Evolutionary conservation across 306 rosid genomes (phyloP).

Genomic region (Pyrus pyrifolia): DNA sequence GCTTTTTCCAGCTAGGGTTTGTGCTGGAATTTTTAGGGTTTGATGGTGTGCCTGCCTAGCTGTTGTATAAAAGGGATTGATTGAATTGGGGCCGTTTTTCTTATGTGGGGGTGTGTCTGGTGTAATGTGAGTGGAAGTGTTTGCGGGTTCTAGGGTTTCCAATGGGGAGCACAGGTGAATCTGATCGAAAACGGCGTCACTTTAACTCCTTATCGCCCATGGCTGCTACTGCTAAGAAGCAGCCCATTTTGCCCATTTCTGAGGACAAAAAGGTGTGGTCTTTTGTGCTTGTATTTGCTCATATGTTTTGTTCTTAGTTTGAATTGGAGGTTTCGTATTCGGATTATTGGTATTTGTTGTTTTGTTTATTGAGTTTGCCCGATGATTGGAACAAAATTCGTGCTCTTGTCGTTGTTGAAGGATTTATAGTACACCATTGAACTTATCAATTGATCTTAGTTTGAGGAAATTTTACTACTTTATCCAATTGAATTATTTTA

Average conservation of each 20-base stretch:
- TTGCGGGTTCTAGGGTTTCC: constrained; percentile 50
- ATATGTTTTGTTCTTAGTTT: not conserved
- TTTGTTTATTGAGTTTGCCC: not conserved
- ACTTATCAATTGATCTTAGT: not conserved
- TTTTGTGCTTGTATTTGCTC: not conserved
- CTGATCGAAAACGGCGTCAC: constrained; percentile 91
- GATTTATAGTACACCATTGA: not conserved
- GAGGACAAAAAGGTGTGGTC: constrained; percentile 83
- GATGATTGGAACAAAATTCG: not conserved
- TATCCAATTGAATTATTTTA: not conserved
- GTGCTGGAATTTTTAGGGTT: not conserved
- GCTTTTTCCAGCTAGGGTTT: constrained; percentile 51
- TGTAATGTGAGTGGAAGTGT: constrained; percentile 46
- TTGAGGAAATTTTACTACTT: not conserved
- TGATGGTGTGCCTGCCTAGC: not conserved
- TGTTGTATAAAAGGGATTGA: constrained; percentile 15
- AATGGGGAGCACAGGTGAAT: constrained; percentile 91
- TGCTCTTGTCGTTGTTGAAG: not conserved
- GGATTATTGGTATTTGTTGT: not conserved
- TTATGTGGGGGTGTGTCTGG: constrained; percentile 9
- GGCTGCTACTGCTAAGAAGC: constrained; percentile 61
- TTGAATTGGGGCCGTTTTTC: constrained; percentile 6
- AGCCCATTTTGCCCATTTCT: constrained; percentile 61
- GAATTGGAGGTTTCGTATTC: not conserved
- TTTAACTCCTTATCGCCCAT: constrained; percentile 77